Percentiles rank a stretch among this genome's conserved stretches.
Conservation (phyloP, 345 rosid species). For the Moringa oleifera region DNA sequence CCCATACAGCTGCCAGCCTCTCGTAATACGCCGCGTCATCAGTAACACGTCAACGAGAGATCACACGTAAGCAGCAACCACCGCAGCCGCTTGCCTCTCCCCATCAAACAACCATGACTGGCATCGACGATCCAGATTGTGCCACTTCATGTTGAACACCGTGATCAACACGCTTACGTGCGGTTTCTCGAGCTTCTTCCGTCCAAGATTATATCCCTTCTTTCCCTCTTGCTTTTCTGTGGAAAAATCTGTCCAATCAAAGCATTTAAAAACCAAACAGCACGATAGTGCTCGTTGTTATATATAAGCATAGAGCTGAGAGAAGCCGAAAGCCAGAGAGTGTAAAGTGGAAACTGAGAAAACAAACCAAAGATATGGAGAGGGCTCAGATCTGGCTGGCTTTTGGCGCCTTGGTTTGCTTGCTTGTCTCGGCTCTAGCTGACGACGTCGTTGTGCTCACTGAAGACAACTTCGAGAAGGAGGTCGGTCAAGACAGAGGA, state of each 20-base stretch:
- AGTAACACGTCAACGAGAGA: slow-evolving; percentile 6
- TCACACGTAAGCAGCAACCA: not conserved
- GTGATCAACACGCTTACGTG: too few relatives aligned
- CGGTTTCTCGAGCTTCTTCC: too few relatives aligned
- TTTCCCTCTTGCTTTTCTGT: too few relatives aligned
- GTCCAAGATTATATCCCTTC: too few relatives aligned
- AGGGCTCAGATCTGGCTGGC: slow-evolving; percentile 73
- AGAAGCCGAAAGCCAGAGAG: not conserved
- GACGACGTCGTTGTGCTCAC: slow-evolving; percentile 83
- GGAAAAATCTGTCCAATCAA: not conserved
- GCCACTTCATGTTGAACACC: not conserved
- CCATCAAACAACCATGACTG: not conserved
- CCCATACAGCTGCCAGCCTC: too few relatives aligned
- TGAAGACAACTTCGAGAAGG: slow-evolving; percentile 90
- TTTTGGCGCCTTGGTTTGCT: slow-evolving; percentile 33
- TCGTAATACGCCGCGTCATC: slow-evolving; percentile 17
- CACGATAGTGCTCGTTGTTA: too few relatives aligned
- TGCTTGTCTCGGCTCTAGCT: slow-evolving; percentile 54
- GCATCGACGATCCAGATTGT: not conserved
- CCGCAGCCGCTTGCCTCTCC: not conserved
- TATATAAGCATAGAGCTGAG: not conserved
- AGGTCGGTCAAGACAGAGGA: slow-evolving; percentile 83
- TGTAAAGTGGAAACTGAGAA: not conserved
- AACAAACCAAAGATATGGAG: slow-evolving; percentile 28
- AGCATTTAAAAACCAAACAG: too few relatives aligned